Base-by-base conservation (phyloP, 352 stramenopile species). In the Pythium graminicola region DNA sequence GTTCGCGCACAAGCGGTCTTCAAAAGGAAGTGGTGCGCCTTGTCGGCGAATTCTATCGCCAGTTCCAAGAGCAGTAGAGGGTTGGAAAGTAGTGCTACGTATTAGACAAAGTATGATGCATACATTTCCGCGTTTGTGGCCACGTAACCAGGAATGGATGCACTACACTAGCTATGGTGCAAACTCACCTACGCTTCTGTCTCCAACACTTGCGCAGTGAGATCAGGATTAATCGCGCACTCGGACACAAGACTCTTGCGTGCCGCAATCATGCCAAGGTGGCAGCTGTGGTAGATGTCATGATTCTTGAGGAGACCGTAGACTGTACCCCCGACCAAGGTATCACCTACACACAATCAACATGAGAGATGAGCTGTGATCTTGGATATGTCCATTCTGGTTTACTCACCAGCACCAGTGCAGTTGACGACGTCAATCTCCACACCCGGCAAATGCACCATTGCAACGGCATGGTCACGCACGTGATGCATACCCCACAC, bases 201-300 rank as follows among this genome's bases (percentile, higher is more conserved):
- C 31, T 67, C 65, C 32, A 87, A 53, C n/a, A 71, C 47, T 22
- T 69, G 44, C 6, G 67, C 60, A 5, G 63, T 54, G 24, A 91
- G 65, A 4, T 68, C 27, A 0, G 78, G 78, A 49, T 72, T 84
- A 51, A 92, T 89, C 2, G 81, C 76, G 47, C 76, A 60, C 26
- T 84, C 69, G 17, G 74, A 89, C 10, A 69, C 57, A 29, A 92
- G 64, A 28, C 81, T 89, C 55, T 81, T 66, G 29, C 75, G 72
- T 14, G 81, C 81, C 16, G 81, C 81, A 22, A 84, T 52, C 81
- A 92, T 92, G 6, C 81, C 81, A 31, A 89, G 57, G 29, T 92
- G 79, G 50, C 70, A 83, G 50, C 76, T 89, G 44, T 68, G 59
- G 42, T 78, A 75, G 51, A 92, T 69, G 44, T 86, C 61, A 41